Conservation (phyloP, 768 basidiomycete genomes). For the Piloderma croceum region DNA sequence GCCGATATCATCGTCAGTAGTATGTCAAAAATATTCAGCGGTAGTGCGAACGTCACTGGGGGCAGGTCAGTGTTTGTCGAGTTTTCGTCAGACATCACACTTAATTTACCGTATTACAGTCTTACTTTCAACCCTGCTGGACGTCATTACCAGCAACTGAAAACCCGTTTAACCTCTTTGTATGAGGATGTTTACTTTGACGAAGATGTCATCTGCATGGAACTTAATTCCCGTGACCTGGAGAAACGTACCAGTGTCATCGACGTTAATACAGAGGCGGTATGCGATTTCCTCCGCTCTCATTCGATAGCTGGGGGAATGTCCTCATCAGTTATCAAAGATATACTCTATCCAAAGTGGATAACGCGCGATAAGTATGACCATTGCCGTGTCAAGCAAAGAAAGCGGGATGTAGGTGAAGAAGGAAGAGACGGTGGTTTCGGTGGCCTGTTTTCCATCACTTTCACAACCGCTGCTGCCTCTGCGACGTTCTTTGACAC, state of each 20-base stretch:
- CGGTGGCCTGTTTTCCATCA: slow-evolving; percentile 39
- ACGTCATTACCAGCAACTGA: slow-evolving; percentile 33
- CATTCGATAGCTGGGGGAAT: slow-evolving; percentile 16
- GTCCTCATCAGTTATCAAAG: slow-evolving; percentile 28
- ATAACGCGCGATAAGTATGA: slow-evolving; percentile 37
- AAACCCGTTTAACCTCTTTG: slow-evolving; percentile 21
- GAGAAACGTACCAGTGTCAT: slow-evolving; percentile 34
- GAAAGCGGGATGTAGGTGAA: slow-evolving; percentile 11
- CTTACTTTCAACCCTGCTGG: slow-evolving; percentile 44
- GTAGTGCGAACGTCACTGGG: slow-evolving; percentile 50
- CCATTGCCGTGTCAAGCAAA: slow-evolving; percentile 20
- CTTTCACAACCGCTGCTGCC: slow-evolving; percentile 37
- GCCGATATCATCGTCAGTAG: slow-evolving; percentile 47
- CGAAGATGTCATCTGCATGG: slow-evolving; percentile 49
- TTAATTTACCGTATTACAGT: slow-evolving; percentile 20
- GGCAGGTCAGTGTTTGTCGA: slow-evolving; percentile 37
- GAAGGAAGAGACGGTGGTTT: slow-evolving; percentile 20
- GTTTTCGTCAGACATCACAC: background rate
- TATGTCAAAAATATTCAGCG: slow-evolving; percentile 50
- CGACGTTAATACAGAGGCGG: slow-evolving; percentile 40
- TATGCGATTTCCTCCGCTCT: slow-evolving; percentile 37
- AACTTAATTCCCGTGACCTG: slow-evolving; percentile 50
- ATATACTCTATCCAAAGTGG: slow-evolving; percentile 45
- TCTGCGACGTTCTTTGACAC: slow-evolving; percentile 40
- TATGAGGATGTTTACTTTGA: slow-evolving; percentile 46